phyloP scores from a whole-genome alignment of 306 rosid genomes.

The Acmispon strigosus region DNA sequence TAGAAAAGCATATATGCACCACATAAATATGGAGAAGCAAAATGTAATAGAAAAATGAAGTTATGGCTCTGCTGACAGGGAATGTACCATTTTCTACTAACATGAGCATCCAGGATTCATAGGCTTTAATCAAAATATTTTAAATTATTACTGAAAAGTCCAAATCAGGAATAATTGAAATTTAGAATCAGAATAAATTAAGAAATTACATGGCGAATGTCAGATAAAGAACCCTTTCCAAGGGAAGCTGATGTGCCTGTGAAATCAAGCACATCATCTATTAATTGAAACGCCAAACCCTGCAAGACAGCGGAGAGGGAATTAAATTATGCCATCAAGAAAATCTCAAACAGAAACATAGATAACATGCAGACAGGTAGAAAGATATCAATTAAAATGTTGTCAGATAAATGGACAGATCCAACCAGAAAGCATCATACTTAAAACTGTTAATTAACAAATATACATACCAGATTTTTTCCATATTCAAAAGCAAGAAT shows the following conservation, averaged over 20 bases:
- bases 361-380: not conserved
- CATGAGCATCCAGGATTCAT: not conserved
- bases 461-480: constrained; percentile 82
- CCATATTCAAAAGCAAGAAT: constrained; percentile 82
- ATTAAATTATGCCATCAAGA: not conserved
- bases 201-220: constrained; percentile 71
- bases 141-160: not conserved
- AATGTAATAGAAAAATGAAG: not conserved
- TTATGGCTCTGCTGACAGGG: not conserved
- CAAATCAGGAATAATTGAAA: constrained; percentile 3
- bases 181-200: not conserved
- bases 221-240: constrained; percentile 93
- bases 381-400: not conserved
- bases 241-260: constrained; percentile 86
- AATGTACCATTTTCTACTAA: not conserved
- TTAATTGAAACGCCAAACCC: constrained; percentile 95
- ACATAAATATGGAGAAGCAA: not conserved
- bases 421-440: not conserved
- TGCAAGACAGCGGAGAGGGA: constrained; percentile 28
- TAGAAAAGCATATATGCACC: not conserved
- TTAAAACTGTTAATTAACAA: constrained; percentile 5
- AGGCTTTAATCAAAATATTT: not conserved
- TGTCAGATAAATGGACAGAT: not conserved
- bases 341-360: not conserved
- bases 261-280: constrained; percentile 92